Evolutionary conservation across 2,329 filamentous ascomycete genomes (phyloP).

Genomic region (Alternaria hordeiaustralica): DNA sequence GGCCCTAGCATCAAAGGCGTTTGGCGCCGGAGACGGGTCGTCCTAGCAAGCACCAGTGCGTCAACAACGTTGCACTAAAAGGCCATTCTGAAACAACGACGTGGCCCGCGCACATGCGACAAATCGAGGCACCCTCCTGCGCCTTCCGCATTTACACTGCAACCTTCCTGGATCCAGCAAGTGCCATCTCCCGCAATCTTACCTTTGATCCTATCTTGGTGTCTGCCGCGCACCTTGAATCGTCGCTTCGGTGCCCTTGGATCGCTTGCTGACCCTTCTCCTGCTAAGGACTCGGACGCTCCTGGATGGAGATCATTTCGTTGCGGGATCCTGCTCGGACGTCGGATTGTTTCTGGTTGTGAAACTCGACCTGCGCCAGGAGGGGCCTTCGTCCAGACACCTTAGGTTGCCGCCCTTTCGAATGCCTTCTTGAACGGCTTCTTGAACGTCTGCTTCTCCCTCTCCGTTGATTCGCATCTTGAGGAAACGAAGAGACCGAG

Average conservation of each 20-base stretch:
- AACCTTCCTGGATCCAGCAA: conserved; percentile 14
- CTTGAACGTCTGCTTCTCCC: not conserved
- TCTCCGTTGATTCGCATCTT: not conserved
- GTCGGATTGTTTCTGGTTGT: conserved; percentile 28
- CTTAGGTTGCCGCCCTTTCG: conserved; percentile 18
- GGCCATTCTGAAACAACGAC: conserved; percentile 14
- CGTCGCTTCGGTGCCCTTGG: conserved; percentile 1
- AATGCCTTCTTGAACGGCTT: conserved; percentile 24
- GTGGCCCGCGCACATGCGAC: conserved; percentile 5
- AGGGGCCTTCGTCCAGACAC: conserved; percentile 4
- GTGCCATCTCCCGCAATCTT: conserved; percentile 8
- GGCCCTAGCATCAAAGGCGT: not conserved
- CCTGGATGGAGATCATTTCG: conserved; percentile 37
- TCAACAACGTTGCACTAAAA: conserved; percentile 10
- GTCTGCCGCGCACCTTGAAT: conserved; percentile 2
- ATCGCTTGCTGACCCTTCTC: not conserved
- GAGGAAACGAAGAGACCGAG: not conserved
- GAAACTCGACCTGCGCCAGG: conserved; percentile 34
- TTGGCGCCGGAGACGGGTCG: conserved; percentile 8
- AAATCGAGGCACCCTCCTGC: conserved; percentile 5
- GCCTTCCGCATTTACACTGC: conserved; percentile 3
- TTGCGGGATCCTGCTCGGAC: conserved; percentile 6
- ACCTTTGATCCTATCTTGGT: conserved; percentile 6
- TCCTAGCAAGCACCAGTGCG: conserved; percentile 12
- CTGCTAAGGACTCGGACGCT: conserved; percentile 2